Evolutionary conservation across 148 eudicot genomes (phyloP), one percentile per base, ranked within the genome.

Genomic region (Amaranthus palmeri): DNA sequence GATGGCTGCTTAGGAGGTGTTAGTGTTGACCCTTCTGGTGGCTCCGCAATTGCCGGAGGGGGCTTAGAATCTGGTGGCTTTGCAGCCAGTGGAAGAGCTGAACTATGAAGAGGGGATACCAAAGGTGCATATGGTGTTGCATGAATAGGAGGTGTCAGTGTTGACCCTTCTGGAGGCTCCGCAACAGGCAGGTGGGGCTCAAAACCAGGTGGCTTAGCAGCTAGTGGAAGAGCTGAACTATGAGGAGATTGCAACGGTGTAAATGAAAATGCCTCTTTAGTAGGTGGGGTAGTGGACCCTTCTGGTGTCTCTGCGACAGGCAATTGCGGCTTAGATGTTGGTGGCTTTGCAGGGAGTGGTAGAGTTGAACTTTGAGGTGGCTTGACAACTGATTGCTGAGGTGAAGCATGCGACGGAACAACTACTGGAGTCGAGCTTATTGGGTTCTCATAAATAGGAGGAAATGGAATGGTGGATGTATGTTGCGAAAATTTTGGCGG

Each of bases 281-380:
- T 54, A 72, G 72, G 76, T 72, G 76, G 25, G 41, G 56, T 4
- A 15, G 18, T 7, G 40, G 36, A 6, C 25, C 67, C 71, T 70
- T 69, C 46, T 25, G 68, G 76, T 57, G 76, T 61, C 43, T 56
- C 53, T 56, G 58, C 67, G 15, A 25, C 65, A 3, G 59, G 75
- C 41, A 59, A 53, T 51, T 51, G 59, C 25, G 68, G 71, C 68
- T 17, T 3, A 74, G 47, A 5, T 5, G 45, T n/a, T 12, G 58
- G 68, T 54, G 65, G 65, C 15, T 57, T 60, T 67, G 71, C 75
- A 50, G 80, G 48, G 41, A 67, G 49, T 63, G 80, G 80, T 42
- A 63, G 57, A 49, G 77, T 8, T 44, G 68, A 41, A 71, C 73
- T 13, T 55, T 49, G 58, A 73, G 77, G 77, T 45, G 78, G 65